Percentiles rank a stretch among this genome's conserved stretches.
These are phyloP conservation scores for Microsporum audouinii DNA, from an alignment of 2,329 filamentous ascomycete species.

Conservation along the genomic window DNA sequence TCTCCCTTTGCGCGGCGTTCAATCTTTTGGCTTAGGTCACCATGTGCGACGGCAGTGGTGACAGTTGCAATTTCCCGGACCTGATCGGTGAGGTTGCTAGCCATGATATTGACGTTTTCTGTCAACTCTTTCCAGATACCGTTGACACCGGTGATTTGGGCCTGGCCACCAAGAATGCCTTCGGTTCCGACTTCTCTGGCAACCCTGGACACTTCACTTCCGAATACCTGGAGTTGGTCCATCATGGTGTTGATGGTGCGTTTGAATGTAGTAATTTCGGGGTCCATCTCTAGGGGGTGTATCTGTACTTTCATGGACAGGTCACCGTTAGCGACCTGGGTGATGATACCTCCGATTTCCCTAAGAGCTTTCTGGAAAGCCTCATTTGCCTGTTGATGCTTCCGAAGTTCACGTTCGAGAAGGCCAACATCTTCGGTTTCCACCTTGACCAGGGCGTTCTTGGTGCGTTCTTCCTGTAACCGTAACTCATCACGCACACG, in stretches of 20 bases:
- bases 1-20: constrained; percentile 69
- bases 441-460: constrained; percentile 67
- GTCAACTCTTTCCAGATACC: constrained; percentile 97
- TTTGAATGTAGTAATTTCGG: constrained; percentile 95
- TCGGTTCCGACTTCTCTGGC: constrained; percentile 94
- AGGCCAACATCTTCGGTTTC: constrained; percentile 80
- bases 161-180: constrained; percentile 85
- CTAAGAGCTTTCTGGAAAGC: constrained; percentile 95
- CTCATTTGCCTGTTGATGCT: constrained; percentile 95
- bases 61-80: constrained; percentile 78
- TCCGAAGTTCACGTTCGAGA: constrained; percentile 84
- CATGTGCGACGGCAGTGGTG: constrained; percentile 70
- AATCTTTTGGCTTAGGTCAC: constrained; percentile 75
- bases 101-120: constrained; percentile 78
- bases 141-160: constrained; percentile 83
- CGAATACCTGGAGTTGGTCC: constrained; percentile 93
- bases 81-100: constrained; percentile 70
- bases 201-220: constrained; percentile 87
- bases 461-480: constrained; percentile 74
- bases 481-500: constrained; percentile 76
- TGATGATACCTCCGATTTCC: constrained; percentile 95
- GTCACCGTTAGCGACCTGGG: constrained; percentile 87
- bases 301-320: constrained; percentile 95
- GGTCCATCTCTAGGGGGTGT: constrained; percentile 92
- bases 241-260: constrained; percentile 99